These are phyloP conservation scores for Paecilomyces dactylethromorphus DNA, from an alignment of 2,329 filamentous ascomycete species.

Conservation along the genomic window DNA sequence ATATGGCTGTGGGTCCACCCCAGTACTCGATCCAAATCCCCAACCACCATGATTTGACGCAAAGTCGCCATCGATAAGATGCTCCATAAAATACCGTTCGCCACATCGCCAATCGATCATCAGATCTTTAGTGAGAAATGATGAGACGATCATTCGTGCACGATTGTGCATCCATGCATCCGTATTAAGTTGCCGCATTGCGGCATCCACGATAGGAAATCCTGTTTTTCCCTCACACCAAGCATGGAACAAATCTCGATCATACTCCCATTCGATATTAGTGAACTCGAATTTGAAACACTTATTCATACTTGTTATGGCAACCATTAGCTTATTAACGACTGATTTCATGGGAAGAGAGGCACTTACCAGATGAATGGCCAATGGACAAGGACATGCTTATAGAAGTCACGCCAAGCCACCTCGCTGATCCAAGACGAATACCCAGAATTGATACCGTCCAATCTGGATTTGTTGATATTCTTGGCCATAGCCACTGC, in stretches of 20 bases:
- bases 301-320: constrained; percentile 69
- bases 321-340: too few relatives aligned
- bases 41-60: constrained; percentile 69
- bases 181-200: constrained; percentile 68
- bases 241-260: constrained; percentile 59
- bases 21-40: constrained; percentile 60
- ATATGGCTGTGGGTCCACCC: constrained; percentile 82
- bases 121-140: constrained; percentile 73
- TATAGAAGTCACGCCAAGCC: constrained; percentile 85
- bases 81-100: constrained; percentile 76
- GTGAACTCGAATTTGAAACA: constrained; percentile 79
- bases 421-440: constrained; percentile 73
- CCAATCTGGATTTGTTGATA: constrained; percentile 56
- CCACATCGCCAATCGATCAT: constrained; percentile 78
- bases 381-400: constrained; percentile 77
- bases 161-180: constrained; percentile 80
- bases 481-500: constrained; percentile 59
- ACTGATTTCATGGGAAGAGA: too few relatives aligned
- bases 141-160: constrained; percentile 75
- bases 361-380: constrained; percentile 58
- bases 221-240: constrained; percentile 74
- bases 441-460: constrained; percentile 60
- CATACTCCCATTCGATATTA: constrained; percentile 76
- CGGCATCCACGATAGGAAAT: constrained; percentile 77
- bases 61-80: constrained; percentile 72